Base-by-base conservation (phyloP, 2,329 filamentous ascomycete species). In the Monosporascus sp. region DNA sequence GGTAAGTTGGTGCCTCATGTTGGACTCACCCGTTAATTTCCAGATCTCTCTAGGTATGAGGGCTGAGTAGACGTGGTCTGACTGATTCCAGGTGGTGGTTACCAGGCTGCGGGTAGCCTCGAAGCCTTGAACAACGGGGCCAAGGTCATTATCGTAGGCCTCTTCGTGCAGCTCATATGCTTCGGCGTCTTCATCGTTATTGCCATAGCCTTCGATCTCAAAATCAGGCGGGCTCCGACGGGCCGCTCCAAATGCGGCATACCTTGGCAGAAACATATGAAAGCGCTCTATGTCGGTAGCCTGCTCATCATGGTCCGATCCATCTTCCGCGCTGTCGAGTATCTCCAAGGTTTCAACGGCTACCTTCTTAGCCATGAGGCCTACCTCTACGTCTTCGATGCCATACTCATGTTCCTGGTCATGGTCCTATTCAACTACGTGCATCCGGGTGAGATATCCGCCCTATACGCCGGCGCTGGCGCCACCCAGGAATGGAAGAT, bases 161-260 rank as follows among this genome's bases (percentile, higher is more conserved):
- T 87, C 2, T 63, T 79, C 35, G 64, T 85, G 17, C 84, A 87
- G 61, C 72, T 87, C 24, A 40, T 80, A 43, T 74, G 80, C 52
- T 85, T 86, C 56, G 73, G 72, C 22, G 66, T 84, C 37, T 87
- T 86, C 60, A 65, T 80, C 37, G 52, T 74, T 5, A 74, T 75
- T 1, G 72, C 78, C 0, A 58, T 72, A 2, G 54, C 78, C 1
- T 83, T 84, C 66, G 76, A 85, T 57, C 45, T 5, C 3, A 53
- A 38, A n/a, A 52, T 22, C 50, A 52, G 43, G 48, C 51, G 1
- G 50, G 27, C 17, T 37, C 50, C 8, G 24, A 38, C 35, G 37
- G 22, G 22, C 22, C 22, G 22, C 22, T 24, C 26, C 3, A 46
- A 31, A 45, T 48, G 51, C 8, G 51, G 41, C 4, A 52, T 27